A percentile compares a stretch with the other conserved stretches of the same genome.
Evolutionary conservation across 805 yeast species (phyloP).

Genomic region (Schizosaccharomyces cryophilus): DNA sequence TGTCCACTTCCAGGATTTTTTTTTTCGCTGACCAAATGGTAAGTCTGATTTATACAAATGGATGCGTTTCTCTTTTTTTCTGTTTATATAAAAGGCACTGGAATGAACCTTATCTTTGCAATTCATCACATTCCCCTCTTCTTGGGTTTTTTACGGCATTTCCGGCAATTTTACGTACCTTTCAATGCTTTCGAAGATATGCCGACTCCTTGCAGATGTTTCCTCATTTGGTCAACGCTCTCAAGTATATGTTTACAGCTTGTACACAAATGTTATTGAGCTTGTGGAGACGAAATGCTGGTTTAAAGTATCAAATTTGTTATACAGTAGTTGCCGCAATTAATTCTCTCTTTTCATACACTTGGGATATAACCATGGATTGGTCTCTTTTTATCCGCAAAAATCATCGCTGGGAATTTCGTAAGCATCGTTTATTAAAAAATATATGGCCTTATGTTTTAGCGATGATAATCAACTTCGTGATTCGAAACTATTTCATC

Average conservation of each 20-base stretch:
- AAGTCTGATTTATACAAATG: constrained; percentile 66
- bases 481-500: constrained; percentile 61
- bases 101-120: constrained; percentile 33
- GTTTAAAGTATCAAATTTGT: constrained; percentile 21
- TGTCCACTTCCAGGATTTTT: constrained; percentile 85
- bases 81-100: constrained; percentile 54
- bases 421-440: constrained; percentile 47
- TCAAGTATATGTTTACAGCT: constrained; percentile 45
- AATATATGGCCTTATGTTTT: constrained; percentile 38
- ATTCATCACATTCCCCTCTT: constrained; percentile 46
- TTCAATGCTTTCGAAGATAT: constrained; percentile 79
- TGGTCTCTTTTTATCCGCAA: constrained; percentile 66
- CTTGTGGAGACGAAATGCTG: constrained; percentile 34
- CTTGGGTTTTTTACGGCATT: constrained; percentile 69
- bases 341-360: constrained; percentile 41
- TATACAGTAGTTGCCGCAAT: constrained; percentile 52
- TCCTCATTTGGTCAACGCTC: constrained; percentile 79
- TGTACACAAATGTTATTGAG: constrained; percentile 50
- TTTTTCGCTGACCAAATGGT: constrained; percentile 77
- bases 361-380: constrained; percentile 91
- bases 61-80: constrained; percentile 63
- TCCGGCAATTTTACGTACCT: constrained; percentile 73
- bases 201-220: constrained; percentile 87
- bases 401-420: constrained; percentile 30
- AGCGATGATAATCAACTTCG: constrained; percentile 49